Percentiles rank a stretch among this genome's conserved stretches.
Evolutionary conservation across 208 protist genomes (phyloP).

Genomic region (Endotrypanum monterogeii): DNA sequence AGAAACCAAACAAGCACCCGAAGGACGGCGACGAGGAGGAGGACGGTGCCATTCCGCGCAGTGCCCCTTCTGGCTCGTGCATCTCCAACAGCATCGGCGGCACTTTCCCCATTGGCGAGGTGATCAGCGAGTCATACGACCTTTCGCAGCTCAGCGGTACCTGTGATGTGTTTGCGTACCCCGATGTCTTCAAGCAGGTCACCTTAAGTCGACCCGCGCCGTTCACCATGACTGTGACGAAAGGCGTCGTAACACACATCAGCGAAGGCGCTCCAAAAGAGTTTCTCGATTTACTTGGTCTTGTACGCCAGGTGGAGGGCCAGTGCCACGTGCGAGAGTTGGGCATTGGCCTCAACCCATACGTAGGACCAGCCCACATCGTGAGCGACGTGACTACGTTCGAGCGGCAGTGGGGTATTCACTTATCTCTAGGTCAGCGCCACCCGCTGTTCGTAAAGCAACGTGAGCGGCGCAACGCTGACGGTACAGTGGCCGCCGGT

Average conservation of each 20-base stretch:
- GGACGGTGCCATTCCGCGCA: slow-evolving; percentile 25
- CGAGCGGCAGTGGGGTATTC: slow-evolving; percentile 90
- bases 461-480: slow-evolving; percentile 57
- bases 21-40: slow-evolving; percentile 50
- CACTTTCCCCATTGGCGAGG: slow-evolving; percentile 91
- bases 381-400: slow-evolving; percentile 90
- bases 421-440: slow-evolving; percentile 86
- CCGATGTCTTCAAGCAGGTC: slow-evolving; percentile 74
- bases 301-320: slow-evolving; percentile 83
- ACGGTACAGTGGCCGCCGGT: slow-evolving; percentile 49
- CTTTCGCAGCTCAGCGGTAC: slow-evolving; percentile 78
- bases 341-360: slow-evolving; percentile 91
- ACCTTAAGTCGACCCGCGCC: slow-evolving; percentile 63
- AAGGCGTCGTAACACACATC: slow-evolving; percentile 68
- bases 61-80: slow-evolving; percentile 40
- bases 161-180: slow-evolving; percentile 86
- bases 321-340: slow-evolving; percentile 89
- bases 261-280: slow-evolving; percentile 63
- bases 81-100: slow-evolving; percentile 87
- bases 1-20: slow-evolving; percentile 57
- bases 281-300: slow-evolving; percentile 74
- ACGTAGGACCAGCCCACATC: slow-evolving; percentile 70
- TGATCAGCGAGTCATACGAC: slow-evolving; percentile 89
- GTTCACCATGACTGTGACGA: slow-evolving; percentile 73
- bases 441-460: slow-evolving; percentile 92